phyloP scores from a whole-genome alignment of 176 grass and related monocot genomes.

The Triticum monococcum region DNA sequence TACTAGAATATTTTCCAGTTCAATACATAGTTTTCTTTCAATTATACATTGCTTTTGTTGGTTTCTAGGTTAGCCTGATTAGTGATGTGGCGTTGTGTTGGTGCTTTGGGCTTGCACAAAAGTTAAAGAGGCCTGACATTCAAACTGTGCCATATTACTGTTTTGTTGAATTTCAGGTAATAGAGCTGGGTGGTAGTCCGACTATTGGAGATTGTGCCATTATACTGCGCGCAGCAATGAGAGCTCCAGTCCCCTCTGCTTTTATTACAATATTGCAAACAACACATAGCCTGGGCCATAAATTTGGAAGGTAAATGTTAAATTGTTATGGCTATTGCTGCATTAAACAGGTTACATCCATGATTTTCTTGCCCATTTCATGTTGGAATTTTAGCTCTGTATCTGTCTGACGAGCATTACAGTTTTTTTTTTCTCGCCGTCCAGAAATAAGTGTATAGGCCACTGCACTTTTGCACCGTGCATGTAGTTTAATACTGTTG shows the following conservation, averaged over 20 bases:
- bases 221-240: constrained; percentile 83
- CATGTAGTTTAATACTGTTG: neutral
- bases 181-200: constrained; percentile 77
- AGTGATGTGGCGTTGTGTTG: neutral
- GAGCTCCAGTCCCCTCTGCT: constrained; percentile 68
- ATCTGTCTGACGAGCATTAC: neutral
- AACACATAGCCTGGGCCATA: constrained; percentile 82
- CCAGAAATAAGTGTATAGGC: neutral
- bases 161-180: constrained; percentile 64
- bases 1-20: constrained; percentile 15
- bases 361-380: constrained; percentile 10
- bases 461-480: neutral
- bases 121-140: neutral
- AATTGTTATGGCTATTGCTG: constrained; percentile 17
- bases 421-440: neutral
- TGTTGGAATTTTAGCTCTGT: constrained; percentile 9
- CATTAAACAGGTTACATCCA: neutral
- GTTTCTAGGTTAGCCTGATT: constrained; percentile 3
- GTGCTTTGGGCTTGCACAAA: constrained; percentile 7
- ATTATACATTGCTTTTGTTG: neutral
- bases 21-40: neutral
- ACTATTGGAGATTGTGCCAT: constrained; percentile 92
- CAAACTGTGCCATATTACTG: constrained; percentile 16
- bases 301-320: constrained; percentile 78
- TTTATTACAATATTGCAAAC: constrained; percentile 86